phyloP scores from a whole-genome alignment of 257 asterid genomes.

The Phtheirospermum japonicum region DNA sequence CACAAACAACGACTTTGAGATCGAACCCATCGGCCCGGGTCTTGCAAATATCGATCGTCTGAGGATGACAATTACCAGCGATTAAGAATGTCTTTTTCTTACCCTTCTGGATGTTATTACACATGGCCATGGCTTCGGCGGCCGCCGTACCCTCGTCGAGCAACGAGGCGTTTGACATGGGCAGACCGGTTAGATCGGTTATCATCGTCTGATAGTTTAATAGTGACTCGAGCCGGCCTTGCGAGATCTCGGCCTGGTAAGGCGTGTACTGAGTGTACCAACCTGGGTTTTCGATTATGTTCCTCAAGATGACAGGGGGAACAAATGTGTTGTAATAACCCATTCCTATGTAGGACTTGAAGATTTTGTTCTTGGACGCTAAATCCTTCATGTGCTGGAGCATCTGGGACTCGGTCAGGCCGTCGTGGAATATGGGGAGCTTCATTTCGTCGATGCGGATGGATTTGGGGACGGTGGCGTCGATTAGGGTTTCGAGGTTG shows the following conservation, averaged over 20 bases:
- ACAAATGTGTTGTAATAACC: constrained; percentile 72
- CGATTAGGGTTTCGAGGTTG: constrained; percentile 58
- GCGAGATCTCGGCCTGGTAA: constrained; percentile 90
- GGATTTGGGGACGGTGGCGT: constrained; percentile 86
- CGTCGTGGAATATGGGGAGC: constrained; percentile 55
- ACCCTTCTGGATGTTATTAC: constrained; percentile 73
- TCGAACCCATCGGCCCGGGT: constrained; percentile 81
- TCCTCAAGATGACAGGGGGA: constrained; percentile 81
- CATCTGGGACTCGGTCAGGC: constrained; percentile 84
- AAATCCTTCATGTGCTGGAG: constrained; percentile 57
- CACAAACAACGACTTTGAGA: constrained; percentile 55
- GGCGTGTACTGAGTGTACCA: constrained; percentile 97
- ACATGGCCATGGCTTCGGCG: constrained; percentile 95
- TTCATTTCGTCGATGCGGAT: constrained; percentile 56
- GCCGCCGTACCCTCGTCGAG: constrained; percentile 90
- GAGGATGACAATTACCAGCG: constrained; percentile 81
- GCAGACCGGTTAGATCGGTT: constrained; percentile 79
- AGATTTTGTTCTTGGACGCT: constrained; percentile 59
- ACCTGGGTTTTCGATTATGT: constrained; percentile 79
- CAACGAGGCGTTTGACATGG: constrained; percentile 94
- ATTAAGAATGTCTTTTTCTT: constrained; percentile 74
- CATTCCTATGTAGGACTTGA: constrained; percentile 78
- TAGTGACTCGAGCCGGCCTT: constrained; percentile 82
- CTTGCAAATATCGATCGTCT: constrained; percentile 71
- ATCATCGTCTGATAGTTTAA: constrained; percentile 74